Evolutionary conservation across 2,329 filamentous ascomycete species (phyloP).

Genomic region (Colletotrichum sp.): DNA sequence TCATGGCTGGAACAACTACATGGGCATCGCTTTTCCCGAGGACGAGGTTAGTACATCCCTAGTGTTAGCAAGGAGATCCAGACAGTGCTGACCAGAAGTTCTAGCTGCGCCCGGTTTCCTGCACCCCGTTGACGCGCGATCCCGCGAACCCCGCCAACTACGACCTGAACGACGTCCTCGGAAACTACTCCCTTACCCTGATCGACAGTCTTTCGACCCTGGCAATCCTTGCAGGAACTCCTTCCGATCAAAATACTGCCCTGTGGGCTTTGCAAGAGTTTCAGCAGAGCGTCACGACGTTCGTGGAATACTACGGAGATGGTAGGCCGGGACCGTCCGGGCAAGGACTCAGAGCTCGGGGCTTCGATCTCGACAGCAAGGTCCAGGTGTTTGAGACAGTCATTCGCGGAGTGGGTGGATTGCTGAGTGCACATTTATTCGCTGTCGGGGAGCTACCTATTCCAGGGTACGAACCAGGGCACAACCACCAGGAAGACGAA

Average conservation of each 20-base stretch:
- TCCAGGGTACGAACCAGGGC: slow-evolving; percentile 69
- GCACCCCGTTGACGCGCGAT: slow-evolving; percentile 84
- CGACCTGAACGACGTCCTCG: slow-evolving; percentile 92
- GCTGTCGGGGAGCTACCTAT: slow-evolving; percentile 91
- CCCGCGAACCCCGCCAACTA: slow-evolving; percentile 78
- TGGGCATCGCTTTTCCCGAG: slow-evolving; percentile 91
- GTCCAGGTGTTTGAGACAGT: slow-evolving; percentile 99
- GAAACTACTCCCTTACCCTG: slow-evolving; percentile 94
- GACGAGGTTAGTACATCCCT: slow-evolving; percentile 68
- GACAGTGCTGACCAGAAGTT: slow-evolving; percentile 12
- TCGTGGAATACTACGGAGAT: slow-evolving; percentile 88
- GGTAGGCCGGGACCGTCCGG: slow-evolving; percentile 73
- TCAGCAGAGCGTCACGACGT: slow-evolving; percentile 75
- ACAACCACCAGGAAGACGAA: slow-evolving; percentile 25
- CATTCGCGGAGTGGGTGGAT: slow-evolving; percentile 88
- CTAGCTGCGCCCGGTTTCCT: slow-evolving; percentile 84
- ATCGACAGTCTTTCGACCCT: slow-evolving; percentile 96
- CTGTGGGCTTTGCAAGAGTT: slow-evolving; percentile 74
- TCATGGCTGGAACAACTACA: slow-evolving; percentile 96
- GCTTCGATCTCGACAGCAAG: slow-evolving; percentile 96
- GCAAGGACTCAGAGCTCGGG: slow-evolving; percentile 73
- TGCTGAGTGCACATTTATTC: slow-evolving; percentile 93
- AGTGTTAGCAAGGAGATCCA: neutral
- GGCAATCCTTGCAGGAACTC: slow-evolving; percentile 85
- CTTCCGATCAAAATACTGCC: slow-evolving; percentile 58